Evolutionary conservation across 257 asterid genomes (phyloP).

Genomic region (Ocimum tenuiflorum): DNA sequence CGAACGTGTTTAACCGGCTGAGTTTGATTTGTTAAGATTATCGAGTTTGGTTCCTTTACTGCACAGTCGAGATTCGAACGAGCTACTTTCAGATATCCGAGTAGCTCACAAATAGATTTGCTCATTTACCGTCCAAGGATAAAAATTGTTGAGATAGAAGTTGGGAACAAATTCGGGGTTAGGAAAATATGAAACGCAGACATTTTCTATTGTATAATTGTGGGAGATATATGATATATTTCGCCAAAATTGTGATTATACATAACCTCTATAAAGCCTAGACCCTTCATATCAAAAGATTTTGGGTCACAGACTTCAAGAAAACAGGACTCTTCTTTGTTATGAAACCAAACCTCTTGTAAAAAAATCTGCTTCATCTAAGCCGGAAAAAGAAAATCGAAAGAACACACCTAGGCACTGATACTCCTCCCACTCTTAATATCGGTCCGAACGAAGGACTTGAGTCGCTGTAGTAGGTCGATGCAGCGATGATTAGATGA

Average conservation of each 20-base stretch:
- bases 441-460: constrained; percentile 30
- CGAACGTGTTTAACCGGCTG: too few relatives aligned
- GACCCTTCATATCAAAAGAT: neutral
- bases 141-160: too few relatives aligned
- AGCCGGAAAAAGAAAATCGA: neutral
- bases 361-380: neutral
- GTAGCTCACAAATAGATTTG: too few relatives aligned
- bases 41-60: too few relatives aligned
- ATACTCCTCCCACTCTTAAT: constrained; percentile 11
- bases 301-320: neutral
- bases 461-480: constrained; percentile 26
- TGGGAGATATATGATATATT: neutral
- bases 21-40: too few relatives aligned
- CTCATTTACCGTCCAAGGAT: too few relatives aligned
- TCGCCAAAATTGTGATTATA: constrained; percentile 13
- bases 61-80: too few relatives aligned
- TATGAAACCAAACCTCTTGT: neutral
- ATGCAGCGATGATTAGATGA: constrained; percentile 29
- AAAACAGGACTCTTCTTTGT: too few relatives aligned
- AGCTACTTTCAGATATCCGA: too few relatives aligned
- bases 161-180: too few relatives aligned
- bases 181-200: too few relatives aligned
- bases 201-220: neutral
- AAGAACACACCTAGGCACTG: constrained; percentile 1
- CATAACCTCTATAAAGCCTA: neutral